These are phyloP conservation scores for Boechera retrofracta DNA, from an alignment of 345 rosid genomes.

Conservation along the genomic window DNA sequence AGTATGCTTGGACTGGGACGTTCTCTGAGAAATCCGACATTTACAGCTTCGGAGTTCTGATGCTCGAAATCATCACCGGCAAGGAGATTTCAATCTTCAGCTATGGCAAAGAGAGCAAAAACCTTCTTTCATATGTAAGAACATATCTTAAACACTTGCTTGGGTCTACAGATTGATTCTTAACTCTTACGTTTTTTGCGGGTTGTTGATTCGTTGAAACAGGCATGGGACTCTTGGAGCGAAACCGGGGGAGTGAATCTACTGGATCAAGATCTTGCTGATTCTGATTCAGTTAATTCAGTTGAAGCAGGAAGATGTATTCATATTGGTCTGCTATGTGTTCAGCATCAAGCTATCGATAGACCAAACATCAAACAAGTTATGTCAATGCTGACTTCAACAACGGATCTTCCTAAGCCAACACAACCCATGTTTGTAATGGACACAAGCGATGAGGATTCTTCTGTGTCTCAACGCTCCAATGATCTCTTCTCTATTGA, in stretches of 20 bases:
- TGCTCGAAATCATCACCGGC: slow-evolving; percentile 43
- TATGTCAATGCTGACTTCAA: slow-evolving; percentile 39
- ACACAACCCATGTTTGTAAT: slow-evolving; percentile 41
- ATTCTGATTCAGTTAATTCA: slow-evolving; percentile 18
- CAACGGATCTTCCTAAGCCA: slow-evolving; percentile 40
- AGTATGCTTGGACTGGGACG: slow-evolving; percentile 56
- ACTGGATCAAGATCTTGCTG: slow-evolving; percentile 39
- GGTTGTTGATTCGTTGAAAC: neutral
- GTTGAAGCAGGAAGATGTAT: slow-evolving; percentile 43
- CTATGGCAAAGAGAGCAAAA: slow-evolving; percentile 40
- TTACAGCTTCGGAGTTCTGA: slow-evolving; percentile 58
- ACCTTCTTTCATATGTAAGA: slow-evolving; percentile 44
- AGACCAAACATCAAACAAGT: slow-evolving; percentile 47
- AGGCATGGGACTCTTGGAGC: slow-evolving; percentile 47
- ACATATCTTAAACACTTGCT: slow-evolving; percentile 1
- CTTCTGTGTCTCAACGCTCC: slow-evolving; percentile 38
- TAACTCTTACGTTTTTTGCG: neutral
- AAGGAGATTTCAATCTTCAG: slow-evolving; percentile 44
- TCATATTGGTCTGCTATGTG: slow-evolving; percentile 43
- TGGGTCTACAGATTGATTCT: neutral
- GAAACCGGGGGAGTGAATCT: slow-evolving; percentile 33
- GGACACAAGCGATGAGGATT: slow-evolving; percentile 43
- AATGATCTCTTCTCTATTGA: slow-evolving; percentile 32
- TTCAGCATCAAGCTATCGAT: slow-evolving; percentile 43
- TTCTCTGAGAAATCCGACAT: slow-evolving; percentile 60